These are phyloP conservation scores for Pseudonectria foliicola DNA, from an alignment of 2,329 filamentous ascomycete genomes.

Conservation along the genomic window DNA sequence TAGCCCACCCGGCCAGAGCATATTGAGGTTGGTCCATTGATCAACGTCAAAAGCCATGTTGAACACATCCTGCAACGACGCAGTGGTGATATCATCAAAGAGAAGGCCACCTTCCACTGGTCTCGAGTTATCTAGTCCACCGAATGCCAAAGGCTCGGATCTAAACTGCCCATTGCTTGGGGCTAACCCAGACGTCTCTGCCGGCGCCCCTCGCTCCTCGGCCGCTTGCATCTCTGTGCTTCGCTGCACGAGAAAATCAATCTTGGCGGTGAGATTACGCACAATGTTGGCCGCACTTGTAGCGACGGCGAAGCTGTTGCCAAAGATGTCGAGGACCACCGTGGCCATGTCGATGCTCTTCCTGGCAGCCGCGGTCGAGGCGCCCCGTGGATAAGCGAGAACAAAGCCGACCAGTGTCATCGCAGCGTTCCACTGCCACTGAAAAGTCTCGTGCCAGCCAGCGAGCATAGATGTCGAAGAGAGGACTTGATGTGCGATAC, in stretches of 20 bases:
- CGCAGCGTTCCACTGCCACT: slow-evolving; percentile 22
- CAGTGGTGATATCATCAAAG: background rate
- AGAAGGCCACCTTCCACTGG: background rate
- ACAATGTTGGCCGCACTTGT: slow-evolving; percentile 32
- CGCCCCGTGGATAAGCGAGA: slow-evolving; percentile 22
- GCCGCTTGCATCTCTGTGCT: background rate
- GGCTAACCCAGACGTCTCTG: background rate
- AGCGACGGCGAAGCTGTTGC: slow-evolving; percentile 33
- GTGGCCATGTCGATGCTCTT: slow-evolving; percentile 31
- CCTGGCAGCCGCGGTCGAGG: slow-evolving; percentile 12
- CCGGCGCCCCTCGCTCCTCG: background rate
- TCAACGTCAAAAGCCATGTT: slow-evolving; percentile 2
- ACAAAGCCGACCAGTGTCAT: slow-evolving; percentile 28
- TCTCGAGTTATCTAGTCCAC: background rate
- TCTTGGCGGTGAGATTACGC: slow-evolving; percentile 16
- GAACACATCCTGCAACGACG: slow-evolving; percentile 1
- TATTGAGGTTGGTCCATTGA: slow-evolving; percentile 1
- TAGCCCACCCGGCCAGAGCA: background rate
- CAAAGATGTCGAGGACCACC: slow-evolving; percentile 27
- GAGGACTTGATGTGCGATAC: slow-evolving; percentile 17
- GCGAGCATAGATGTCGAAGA: slow-evolving; percentile 15
- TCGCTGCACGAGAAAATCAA: slow-evolving; percentile 9
- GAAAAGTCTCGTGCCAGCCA: slow-evolving; percentile 23
- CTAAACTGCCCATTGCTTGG: too few species aligned
- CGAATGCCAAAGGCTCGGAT: too few species aligned